Evolutionary conservation across 768 basidiomycete genomes (phyloP).

Genomic region (Boletus patriciae): DNA sequence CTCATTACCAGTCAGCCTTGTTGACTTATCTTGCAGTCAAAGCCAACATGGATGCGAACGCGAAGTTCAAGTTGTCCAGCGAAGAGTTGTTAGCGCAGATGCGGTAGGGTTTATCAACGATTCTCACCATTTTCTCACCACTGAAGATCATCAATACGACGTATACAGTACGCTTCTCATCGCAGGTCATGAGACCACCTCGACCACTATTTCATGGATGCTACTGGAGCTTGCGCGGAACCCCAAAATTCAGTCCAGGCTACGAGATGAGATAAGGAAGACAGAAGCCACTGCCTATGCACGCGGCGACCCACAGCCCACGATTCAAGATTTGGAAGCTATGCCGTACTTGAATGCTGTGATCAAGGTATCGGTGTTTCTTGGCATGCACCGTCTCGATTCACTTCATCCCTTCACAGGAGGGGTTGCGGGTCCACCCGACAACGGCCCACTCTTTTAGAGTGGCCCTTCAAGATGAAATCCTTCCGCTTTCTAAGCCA

Average conservation of each 20-base stretch:
- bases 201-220: constrained; percentile 55
- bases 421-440: constrained; percentile 47
- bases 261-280: constrained; percentile 41
- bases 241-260: constrained; percentile 53
- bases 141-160: not conserved
- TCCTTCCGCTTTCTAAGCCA: constrained; percentile 59
- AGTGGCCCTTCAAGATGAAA: constrained; percentile 49
- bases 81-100: constrained; percentile 18
- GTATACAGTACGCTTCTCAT: constrained; percentile 44
- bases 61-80: constrained; percentile 14
- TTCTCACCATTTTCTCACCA: not conserved
- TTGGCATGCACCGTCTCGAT: constrained; percentile 14
- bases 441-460: constrained; percentile 52
- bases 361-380: constrained; percentile 27
- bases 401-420: constrained; percentile 28
- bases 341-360: constrained; percentile 48
- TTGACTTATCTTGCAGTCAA: constrained; percentile 11
- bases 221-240: constrained; percentile 59
- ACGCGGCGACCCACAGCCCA: constrained; percentile 1
- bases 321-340: constrained; percentile 42
- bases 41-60: constrained; percentile 24
- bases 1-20: not conserved
- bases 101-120: constrained; percentile 4
- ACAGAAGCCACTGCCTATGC: not conserved
- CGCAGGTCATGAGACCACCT: constrained; percentile 59